Evolutionary conservation across 352 stramenopile genomes (phyloP).

Genomic region (Bremia lactucae): DNA sequence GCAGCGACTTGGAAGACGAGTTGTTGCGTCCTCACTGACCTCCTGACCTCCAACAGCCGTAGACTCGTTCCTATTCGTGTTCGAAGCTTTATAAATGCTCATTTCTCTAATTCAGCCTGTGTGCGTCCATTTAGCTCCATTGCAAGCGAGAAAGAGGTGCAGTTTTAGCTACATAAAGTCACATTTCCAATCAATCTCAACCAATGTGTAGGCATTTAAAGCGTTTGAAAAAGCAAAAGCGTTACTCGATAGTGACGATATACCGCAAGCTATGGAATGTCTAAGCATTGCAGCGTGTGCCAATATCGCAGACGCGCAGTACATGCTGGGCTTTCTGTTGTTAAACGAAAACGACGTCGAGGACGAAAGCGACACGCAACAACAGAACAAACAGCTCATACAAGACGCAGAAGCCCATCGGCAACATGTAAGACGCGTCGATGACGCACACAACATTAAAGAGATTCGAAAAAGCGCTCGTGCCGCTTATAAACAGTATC

Average conservation of each 20-base stretch:
- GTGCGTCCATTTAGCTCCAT: conserved; percentile 16
- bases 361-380: conserved; percentile 21
- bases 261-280: conserved; percentile 46
- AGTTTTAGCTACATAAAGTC: background rate
- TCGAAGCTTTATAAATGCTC: conserved; percentile 1
- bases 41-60: conserved; percentile 2
- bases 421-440: conserved; percentile 24
- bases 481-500: conserved; percentile 64
- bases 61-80: background rate
- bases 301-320: conserved; percentile 66
- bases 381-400: conserved; percentile 33
- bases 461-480: conserved; percentile 73
- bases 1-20: conserved; percentile 10
- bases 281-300: conserved; percentile 48
- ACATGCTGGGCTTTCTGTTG: conserved; percentile 55
- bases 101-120: background rate
- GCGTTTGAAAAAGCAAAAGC: conserved; percentile 50
- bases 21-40: conserved; percentile 5
- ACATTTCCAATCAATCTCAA: background rate
- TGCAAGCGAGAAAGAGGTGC: conserved; percentile 23
- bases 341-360: conserved; percentile 34
- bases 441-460: conserved; percentile 55
- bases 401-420: conserved; percentile 65
- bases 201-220: conserved; percentile 21
- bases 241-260: conserved; percentile 42